These are phyloP conservation scores for Chlorophyllum brunneum DNA, from an alignment of 768 basidiomycete species.

Conservation along the genomic window DNA sequence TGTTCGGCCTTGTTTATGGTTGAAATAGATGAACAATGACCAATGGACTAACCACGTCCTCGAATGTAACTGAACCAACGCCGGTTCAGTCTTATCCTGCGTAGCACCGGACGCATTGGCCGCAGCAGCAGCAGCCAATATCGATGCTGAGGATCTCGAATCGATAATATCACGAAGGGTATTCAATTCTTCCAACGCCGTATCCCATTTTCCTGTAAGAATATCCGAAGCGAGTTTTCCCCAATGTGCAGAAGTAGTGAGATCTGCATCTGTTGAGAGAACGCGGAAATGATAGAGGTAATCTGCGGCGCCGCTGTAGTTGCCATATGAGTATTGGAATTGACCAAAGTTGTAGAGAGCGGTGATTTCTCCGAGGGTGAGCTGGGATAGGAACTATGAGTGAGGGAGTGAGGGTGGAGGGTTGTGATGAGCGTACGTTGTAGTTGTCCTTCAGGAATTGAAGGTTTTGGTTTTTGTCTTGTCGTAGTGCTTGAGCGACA, in stretches of 20 bases:
- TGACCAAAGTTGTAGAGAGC: slow-evolving; percentile 97
- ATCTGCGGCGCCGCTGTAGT: slow-evolving; percentile 94
- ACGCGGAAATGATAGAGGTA: slow-evolving; percentile 99
- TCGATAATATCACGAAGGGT: slow-evolving; percentile 92
- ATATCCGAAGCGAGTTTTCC: slow-evolving; percentile 98
- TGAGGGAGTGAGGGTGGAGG: not conserved
- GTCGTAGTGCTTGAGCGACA: slow-evolving; percentile 88
- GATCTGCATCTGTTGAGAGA: slow-evolving; percentile 88
- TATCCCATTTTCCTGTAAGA: slow-evolving; percentile 90
- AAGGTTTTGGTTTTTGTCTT: slow-evolving; percentile 96
- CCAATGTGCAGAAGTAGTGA: slow-evolving; percentile 97
- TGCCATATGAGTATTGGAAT: slow-evolving; percentile 98
- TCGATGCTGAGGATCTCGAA: slow-evolving; percentile 56
- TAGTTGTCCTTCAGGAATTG: slow-evolving; percentile 93
- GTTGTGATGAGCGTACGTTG: slow-evolving; percentile 48
- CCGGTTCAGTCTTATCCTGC: slow-evolving; percentile 47
- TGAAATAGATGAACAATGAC: slow-evolving; percentile 98
- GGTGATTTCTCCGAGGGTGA: slow-evolving; percentile 92
- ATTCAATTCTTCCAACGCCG: slow-evolving; percentile 93
- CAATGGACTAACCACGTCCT: slow-evolving; percentile 97
- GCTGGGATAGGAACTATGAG: slow-evolving; percentile 40
- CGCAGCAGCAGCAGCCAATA: slow-evolving; percentile 34
- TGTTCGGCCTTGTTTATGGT: slow-evolving; percentile 87
- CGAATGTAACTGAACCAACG: slow-evolving; percentile 85
- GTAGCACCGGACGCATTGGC: slow-evolving; percentile 22